phyloP scores from a whole-genome alignment of 2,329 filamentous ascomycete species.

The Coleophoma crateriformis region DNA sequence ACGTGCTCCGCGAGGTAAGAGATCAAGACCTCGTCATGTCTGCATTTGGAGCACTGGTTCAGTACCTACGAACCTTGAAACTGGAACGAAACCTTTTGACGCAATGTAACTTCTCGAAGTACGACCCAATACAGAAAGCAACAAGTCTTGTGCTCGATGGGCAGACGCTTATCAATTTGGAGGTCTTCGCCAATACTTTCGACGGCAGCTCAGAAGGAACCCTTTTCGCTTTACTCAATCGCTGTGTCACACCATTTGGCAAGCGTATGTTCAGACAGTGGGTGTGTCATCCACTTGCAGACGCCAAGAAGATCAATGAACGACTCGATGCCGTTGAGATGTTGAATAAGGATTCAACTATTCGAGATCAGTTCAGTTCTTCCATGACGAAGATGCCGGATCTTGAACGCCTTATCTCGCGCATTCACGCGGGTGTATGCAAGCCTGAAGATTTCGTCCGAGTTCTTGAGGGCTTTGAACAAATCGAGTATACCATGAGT shows the following conservation, averaged over 20 bases:
- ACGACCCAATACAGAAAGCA: constrained; percentile 84
- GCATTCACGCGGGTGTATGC: constrained; percentile 88
- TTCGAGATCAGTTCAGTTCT: constrained; percentile 82
- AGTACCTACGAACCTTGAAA: constrained; percentile 82
- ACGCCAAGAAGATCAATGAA: constrained; percentile 84
- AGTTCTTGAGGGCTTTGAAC: constrained; percentile 93
- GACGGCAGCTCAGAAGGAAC: constrained; percentile 84
- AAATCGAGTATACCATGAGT: constrained; percentile 91
- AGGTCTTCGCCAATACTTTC: constrained; percentile 89
- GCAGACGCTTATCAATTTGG: constrained; percentile 95
- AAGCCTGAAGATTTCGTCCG: constrained; percentile 87
- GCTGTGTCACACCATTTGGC: constrained; percentile 93
- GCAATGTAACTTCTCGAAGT: constrained; percentile 85
- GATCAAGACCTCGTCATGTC: constrained; percentile 85
- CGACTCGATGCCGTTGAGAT: constrained; percentile 91
- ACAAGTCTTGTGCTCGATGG: constrained; percentile 90
- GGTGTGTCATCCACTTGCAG: constrained; percentile 92
- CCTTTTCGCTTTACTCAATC: constrained; percentile 83
- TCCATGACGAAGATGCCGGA: constrained; percentile 91
- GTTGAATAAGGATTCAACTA: constrained; percentile 73
- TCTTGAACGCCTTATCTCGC: constrained; percentile 86
- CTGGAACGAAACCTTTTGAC: constrained; percentile 83
- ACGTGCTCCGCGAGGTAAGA: constrained; percentile 63
- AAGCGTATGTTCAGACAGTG: constrained; percentile 95
- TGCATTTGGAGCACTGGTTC: constrained; percentile 80